These are phyloP conservation scores for Maudiozyma barnettii DNA, from an alignment of 805 yeast genomes.

Conservation along the genomic window DNA sequence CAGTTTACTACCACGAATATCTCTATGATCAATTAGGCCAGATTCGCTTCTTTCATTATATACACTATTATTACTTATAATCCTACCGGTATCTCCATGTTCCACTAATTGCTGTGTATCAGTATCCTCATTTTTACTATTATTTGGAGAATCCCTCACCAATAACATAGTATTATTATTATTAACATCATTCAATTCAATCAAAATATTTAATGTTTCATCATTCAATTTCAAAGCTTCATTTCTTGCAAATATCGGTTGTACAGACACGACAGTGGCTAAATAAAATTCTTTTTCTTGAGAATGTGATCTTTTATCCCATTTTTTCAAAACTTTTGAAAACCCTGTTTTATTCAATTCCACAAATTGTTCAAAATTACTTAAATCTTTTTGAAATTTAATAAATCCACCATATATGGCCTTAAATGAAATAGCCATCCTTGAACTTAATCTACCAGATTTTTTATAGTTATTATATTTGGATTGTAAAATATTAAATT, in stretches of 20 bases:
- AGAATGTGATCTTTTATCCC: slow-evolving; percentile 95
- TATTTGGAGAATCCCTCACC: too few relatives aligned
- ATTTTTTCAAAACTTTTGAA: slow-evolving; percentile 88
- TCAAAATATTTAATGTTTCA: slow-evolving; percentile 30
- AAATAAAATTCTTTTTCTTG: slow-evolving; percentile 88
- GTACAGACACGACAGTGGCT: slow-evolving; percentile 88
- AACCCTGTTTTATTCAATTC: slow-evolving; percentile 94
- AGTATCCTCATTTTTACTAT: neutral
- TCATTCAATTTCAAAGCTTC: slow-evolving; percentile 82
- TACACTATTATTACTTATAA: too few relatives aligned
- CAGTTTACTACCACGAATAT: neutral
- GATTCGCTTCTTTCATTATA: too few relatives aligned
- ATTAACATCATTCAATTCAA: slow-evolving; percentile 21
- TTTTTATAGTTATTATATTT: slow-evolving; percentile 47
- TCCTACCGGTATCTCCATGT: too few relatives aligned
- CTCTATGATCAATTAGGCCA: neutral
- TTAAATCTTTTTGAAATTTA: slow-evolving; percentile 80
- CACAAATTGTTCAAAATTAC: slow-evolving; percentile 83
- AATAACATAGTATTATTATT: slow-evolving; percentile 4
- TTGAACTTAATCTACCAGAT: slow-evolving; percentile 38
- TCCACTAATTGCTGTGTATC: too few relatives aligned
- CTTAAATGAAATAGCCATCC: slow-evolving; percentile 48
- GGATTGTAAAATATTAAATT: slow-evolving; percentile 64
- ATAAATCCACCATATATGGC: slow-evolving; percentile 82
- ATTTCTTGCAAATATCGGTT: slow-evolving; percentile 89